Conservation (phyloP, 164 flowering plant species). For the Nymphaea colorata region DNA sequence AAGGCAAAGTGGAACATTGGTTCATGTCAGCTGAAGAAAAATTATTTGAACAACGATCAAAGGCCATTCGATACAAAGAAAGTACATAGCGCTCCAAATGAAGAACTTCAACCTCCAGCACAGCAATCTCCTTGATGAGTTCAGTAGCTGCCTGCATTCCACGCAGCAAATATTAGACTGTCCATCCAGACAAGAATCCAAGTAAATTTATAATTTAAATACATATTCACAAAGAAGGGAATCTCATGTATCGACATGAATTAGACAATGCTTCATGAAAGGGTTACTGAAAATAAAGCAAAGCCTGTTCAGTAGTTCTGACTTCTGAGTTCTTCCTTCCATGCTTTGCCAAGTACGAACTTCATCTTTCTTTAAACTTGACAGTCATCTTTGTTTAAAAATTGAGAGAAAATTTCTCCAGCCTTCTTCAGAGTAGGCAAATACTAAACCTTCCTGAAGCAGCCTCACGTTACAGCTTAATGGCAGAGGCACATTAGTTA, state of each 20-base stretch:
- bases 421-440: no score
- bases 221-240: neutral
- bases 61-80: constrained; percentile 35
- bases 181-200: neutral
- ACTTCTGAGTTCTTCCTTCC: no score
- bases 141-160: constrained; percentile 28
- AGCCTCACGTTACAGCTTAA: no score
- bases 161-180: neutral
- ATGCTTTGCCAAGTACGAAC: no score
- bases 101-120: constrained; percentile 35
- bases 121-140: constrained; percentile 30
- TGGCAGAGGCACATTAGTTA: no score
- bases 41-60: constrained; percentile 17
- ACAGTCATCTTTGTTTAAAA: no score
- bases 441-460: no score
- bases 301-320: no score
- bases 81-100: constrained; percentile 42
- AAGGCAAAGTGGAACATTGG: constrained; percentile 2
- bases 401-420: no score
- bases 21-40: constrained; percentile 7
- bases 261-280: neutral
- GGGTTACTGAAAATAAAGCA: no score
- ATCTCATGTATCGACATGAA: neutral
- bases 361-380: no score
- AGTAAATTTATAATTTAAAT: no score